These are phyloP conservation scores for Colletotrichum spaethianum DNA, from an alignment of 2,329 filamentous ascomycete species.

Conservation along the genomic window DNA sequence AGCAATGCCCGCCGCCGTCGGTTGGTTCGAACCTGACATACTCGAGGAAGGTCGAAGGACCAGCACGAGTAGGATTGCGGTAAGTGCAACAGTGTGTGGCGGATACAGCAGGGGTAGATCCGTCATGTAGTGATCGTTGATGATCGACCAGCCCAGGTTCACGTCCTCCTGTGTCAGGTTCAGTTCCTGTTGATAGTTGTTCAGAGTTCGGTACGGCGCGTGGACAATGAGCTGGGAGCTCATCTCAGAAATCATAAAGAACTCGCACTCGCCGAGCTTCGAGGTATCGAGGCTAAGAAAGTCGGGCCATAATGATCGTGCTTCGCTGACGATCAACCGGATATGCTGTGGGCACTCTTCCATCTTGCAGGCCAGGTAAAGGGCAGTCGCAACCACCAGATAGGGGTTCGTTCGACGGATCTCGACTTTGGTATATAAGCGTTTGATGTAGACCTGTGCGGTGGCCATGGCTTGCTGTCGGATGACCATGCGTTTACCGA, in stretches of 20 bases:
- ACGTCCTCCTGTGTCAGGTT: slow-evolving; percentile 83
- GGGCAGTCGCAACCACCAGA: slow-evolving; percentile 90
- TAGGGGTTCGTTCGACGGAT: slow-evolving; percentile 95
- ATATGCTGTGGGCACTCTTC: slow-evolving; percentile 98
- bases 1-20: slow-evolving; percentile 59
- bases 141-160: slow-evolving; percentile 82
- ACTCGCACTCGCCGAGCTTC: slow-evolving; percentile 94
- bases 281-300: slow-evolving; percentile 82
- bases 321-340: slow-evolving; percentile 88
- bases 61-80: slow-evolving; percentile 86
- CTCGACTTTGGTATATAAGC: slow-evolving; percentile 93
- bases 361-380: slow-evolving; percentile 98
- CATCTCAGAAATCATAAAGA: slow-evolving; percentile 92
- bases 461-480: slow-evolving; percentile 95
- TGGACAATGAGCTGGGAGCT: slow-evolving; percentile 90
- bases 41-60: slow-evolving; percentile 76
- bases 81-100: slow-evolving; percentile 91
- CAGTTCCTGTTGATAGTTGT: slow-evolving; percentile 78
- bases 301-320: slow-evolving; percentile 87
- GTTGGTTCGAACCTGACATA: slow-evolving; percentile 48
- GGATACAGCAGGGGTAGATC: slow-evolving; percentile 89
- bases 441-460: slow-evolving; percentile 93
- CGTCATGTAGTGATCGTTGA: slow-evolving; percentile 94
- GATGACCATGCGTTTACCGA: slow-evolving; percentile 86
- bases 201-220: slow-evolving; percentile 89